Conservation (phyloP, 805 yeast species). For the Metschnikowia matae region DNA sequence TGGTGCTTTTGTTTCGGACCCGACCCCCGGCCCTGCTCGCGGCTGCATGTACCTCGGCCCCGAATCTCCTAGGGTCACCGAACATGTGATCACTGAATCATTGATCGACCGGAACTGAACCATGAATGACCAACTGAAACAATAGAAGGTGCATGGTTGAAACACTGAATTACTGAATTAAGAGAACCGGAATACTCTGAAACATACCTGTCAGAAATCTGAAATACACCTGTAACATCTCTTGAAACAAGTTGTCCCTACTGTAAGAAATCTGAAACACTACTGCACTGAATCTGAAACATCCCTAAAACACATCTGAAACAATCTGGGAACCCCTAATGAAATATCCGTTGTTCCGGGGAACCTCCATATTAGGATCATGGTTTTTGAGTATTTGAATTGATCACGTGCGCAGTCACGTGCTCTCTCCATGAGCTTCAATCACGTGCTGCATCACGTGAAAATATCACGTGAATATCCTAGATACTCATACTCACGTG, state of each 20-base stretch:
- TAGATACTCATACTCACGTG: not conserved
- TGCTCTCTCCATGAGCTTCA: too few species aligned
- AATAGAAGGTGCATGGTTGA: too few species aligned
- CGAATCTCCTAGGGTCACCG: not conserved
- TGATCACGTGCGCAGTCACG: not conserved
- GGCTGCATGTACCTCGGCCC: slow-evolving; percentile 2
- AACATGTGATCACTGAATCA: not conserved
- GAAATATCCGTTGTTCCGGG: not conserved
- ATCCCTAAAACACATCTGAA: too few species aligned
- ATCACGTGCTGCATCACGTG: not conserved
- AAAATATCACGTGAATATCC: not conserved
- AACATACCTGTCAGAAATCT: not conserved
- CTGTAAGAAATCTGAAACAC: too few species aligned
- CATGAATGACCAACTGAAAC: not conserved
- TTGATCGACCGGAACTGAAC: not conserved
- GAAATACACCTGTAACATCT: too few species aligned
- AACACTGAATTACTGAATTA: too few species aligned
- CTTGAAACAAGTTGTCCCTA: too few species aligned
- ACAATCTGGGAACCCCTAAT: not conserved
- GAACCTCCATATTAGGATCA: too few species aligned
- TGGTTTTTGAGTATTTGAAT: too few species aligned
- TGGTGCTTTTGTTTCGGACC: slow-evolving; percentile 22
- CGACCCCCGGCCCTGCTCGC: slow-evolving; percentile 15
- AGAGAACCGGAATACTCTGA: not conserved
- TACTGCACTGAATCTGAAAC: too few species aligned